Conservation (phyloP, 148 eudicot species). For the Oxyria digyna region DNA sequence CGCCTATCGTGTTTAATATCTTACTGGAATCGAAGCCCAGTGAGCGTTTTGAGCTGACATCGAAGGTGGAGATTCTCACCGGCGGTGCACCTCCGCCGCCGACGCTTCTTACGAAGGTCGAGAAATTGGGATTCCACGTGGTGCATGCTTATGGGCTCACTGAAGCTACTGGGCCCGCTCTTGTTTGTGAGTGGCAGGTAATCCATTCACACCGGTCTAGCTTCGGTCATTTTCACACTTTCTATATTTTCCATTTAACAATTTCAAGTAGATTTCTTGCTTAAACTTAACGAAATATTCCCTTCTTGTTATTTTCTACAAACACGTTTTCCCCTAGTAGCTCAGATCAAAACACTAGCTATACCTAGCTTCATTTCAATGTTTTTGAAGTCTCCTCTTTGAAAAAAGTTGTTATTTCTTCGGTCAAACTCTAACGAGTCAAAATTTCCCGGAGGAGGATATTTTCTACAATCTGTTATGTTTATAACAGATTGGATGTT, state of each 20-base stretch:
- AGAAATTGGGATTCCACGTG: conserved; percentile 55
- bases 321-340: no score
- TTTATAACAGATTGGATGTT: no score
- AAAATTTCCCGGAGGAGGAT: no score
- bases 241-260: not conserved
- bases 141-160: conserved; percentile 87
- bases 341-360: no score
- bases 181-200: conserved; percentile 70
- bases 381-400: no score
- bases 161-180: conserved; percentile 82
- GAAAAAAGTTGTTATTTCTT: no score
- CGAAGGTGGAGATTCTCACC: conserved; percentile 44
- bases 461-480: no score
- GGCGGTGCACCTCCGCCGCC: conserved; percentile 94
- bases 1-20: conserved; percentile 60
- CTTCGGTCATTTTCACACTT: not conserved
- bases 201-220: not conserved
- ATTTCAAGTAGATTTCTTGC: no score
- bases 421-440: no score
- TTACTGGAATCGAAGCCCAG: conserved; percentile 40
- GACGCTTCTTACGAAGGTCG: conserved; percentile 36
- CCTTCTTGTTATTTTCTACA: no score
- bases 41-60: conserved; percentile 17
- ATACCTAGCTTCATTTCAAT: no score
- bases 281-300: no score